Base-by-base conservation (phyloP, 306 rosid genomes). In the Lathyrus aphaca region DNA sequence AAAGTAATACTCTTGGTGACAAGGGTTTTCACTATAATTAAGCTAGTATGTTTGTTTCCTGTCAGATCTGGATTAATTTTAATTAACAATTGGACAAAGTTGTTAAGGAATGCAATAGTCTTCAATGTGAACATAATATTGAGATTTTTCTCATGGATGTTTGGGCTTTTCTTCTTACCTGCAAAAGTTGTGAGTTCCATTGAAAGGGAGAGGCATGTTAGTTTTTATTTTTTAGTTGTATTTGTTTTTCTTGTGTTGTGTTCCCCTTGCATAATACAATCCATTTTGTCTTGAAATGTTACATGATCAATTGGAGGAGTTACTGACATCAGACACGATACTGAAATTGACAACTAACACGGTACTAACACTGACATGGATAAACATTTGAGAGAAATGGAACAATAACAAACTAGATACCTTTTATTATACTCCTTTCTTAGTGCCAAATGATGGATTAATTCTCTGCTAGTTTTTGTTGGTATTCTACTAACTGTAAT, bases 121-220 rank as follows among this genome's bases (percentile, higher is more conserved):
- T 63, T 84, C 74, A 68, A 86, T 69, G 35, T 80, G 64, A 80
- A 82, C 72, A 65, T 91, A 48, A 4, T 84, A 38, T 84, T 79
- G 82, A 73, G 81, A 63, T 67, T 67, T 48, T 42, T 72, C 19
- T 16, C 83, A 53, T 85, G 91, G 97, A 35, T 62, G 17, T 32
- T 80, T 40, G 87, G 96, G 54, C 55, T 93, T 58, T 14, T 91
- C 53, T 81, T 83, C 21, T 77, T 87, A 42, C 99, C 95, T 43
- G 73, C 79, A 69, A 84, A 89, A 74, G 19, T 81, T 79, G 21
- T 88, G 64, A 82, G 61, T 66, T 79, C 86, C 72, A 69, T 87
- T 38, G 81, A 75, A 68, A 85, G 89, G 68, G 96, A 88, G 65
- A 84, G 73, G 51, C 86, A 84, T 89, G 99, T 91, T 43, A 67